A percentile compares a stretch with the other conserved stretches of the same genome.
phyloP scores from a whole-genome alignment of 306 rosid genomes.

The Sophora flavescens region DNA sequence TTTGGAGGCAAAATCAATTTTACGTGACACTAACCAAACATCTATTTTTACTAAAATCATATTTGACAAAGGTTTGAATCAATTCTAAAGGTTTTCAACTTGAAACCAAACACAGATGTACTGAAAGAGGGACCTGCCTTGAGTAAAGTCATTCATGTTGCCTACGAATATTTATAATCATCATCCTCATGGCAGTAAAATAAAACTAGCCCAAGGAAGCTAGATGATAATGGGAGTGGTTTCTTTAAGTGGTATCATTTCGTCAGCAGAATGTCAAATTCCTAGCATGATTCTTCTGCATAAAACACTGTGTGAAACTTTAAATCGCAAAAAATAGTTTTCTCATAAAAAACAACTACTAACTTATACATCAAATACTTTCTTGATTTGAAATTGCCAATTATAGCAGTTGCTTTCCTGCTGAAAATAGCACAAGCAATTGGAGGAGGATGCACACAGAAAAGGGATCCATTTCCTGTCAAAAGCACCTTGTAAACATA shows the following conservation, averaged over 20 bases:
- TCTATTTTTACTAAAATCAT: too few species aligned
- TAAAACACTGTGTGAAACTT: slow-evolving; percentile 18
- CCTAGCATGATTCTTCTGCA: background rate
- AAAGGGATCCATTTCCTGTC: slow-evolving; percentile 32
- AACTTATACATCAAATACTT: slow-evolving; percentile 17
- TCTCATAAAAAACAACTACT: too few species aligned
- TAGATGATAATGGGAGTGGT: background rate
- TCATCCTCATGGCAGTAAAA: background rate
- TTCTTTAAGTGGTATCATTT: background rate
- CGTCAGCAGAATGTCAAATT: background rate
- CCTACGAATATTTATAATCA: background rate
- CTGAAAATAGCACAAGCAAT: slow-evolving; percentile 23
- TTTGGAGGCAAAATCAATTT: too few species aligned
- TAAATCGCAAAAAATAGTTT: slow-evolving; percentile 4
- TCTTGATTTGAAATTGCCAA: slow-evolving; percentile 33
- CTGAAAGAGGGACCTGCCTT: slow-evolving; percentile 21
- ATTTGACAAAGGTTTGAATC: too few species aligned
- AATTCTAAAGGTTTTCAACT: too few species aligned
- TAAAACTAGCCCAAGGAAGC: slow-evolving; percentile 17
- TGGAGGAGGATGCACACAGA: slow-evolving; percentile 38
- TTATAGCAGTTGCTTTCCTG: slow-evolving; percentile 36
- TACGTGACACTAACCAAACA: too few species aligned
- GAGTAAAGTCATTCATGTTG: background rate
- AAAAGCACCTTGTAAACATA: slow-evolving; percentile 38
- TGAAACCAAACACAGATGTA: slow-evolving; percentile 40